These are phyloP conservation scores for Podaxis sp. DNA, from an alignment of 768 basidiomycete genomes.

Conservation along the genomic window DNA sequence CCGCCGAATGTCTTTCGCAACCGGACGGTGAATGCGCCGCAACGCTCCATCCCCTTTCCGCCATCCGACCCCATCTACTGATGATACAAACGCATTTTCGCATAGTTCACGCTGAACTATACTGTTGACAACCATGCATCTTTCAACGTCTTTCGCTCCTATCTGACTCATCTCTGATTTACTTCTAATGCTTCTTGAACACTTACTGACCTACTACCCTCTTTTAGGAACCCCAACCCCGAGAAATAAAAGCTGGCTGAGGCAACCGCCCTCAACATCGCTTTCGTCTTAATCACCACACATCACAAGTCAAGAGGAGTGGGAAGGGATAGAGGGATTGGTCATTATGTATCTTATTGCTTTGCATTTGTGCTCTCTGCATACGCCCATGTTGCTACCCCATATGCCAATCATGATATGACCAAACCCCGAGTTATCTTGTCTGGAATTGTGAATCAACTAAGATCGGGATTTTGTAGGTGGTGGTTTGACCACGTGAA, in stretches of 20 bases:
- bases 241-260: constrained; percentile 43
- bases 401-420: constrained; percentile 8
- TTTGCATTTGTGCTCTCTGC: constrained; percentile 1
- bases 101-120: constrained; percentile 98
- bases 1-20: constrained; percentile 9
- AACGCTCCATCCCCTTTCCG: not conserved
- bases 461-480: not conserved
- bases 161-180: constrained; percentile 61
- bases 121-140: constrained; percentile 84
- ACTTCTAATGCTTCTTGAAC: constrained; percentile 9
- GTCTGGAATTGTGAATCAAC: not conserved
- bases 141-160: constrained; percentile 96
- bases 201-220: constrained; percentile 20
- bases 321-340: not conserved
- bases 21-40: not conserved
- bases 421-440: not conserved
- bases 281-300: not conserved
- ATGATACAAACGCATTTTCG: constrained; percentile 58
- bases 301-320: not conserved
- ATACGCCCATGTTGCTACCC: constrained; percentile 7
- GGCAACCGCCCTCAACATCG: not conserved
- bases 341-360: constrained; percentile 10
- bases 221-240: constrained; percentile 59
- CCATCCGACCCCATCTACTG: constrained; percentile 20
- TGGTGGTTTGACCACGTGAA: constrained; percentile 1